phyloP scores from a whole-genome alignment of 1,284 basidiomycete genomes.

The Peniophora sp. region DNA sequence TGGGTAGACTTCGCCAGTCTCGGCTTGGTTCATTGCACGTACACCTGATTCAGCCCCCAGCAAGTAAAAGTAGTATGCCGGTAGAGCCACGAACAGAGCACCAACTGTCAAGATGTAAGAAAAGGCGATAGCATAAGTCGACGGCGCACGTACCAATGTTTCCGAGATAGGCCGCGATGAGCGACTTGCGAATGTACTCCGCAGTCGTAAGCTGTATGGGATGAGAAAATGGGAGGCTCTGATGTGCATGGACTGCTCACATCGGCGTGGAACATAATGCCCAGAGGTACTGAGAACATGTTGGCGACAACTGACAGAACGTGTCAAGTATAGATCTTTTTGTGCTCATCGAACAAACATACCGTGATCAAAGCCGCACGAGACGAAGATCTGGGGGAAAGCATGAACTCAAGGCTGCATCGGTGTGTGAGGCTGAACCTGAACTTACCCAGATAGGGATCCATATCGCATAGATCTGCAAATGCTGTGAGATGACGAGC shows the following conservation, averaged over 20 bases:
- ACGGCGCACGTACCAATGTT: slow-evolving; percentile 32
- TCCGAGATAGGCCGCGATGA: slow-evolving; percentile 62
- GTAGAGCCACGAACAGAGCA: slow-evolving; percentile 54
- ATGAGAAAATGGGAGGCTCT: not conserved
- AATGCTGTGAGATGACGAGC: not conserved
- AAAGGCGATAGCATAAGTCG: no score
- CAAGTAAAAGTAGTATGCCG: slow-evolving; percentile 55
- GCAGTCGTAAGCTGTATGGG: slow-evolving; percentile 40
- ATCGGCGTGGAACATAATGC: slow-evolving; percentile 65
- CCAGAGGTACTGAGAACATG: slow-evolving; percentile 67
- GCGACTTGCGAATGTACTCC: slow-evolving; percentile 64
- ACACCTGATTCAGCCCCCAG: slow-evolving; percentile 3
- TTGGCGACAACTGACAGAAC: slow-evolving; percentile 48
- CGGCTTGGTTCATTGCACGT: no score
- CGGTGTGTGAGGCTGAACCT: not conserved
- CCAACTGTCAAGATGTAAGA: slow-evolving; percentile 29
- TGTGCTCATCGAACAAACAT: slow-evolving; percentile 10
- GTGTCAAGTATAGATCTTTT: not conserved
- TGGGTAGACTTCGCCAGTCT: no score
- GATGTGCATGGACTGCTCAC: slow-evolving; percentile 27
- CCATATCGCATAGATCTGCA: slow-evolving; percentile 58
- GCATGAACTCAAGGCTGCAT: no score
- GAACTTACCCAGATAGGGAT: slow-evolving; percentile 64
- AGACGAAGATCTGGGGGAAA: slow-evolving; percentile 51
- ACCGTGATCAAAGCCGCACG: slow-evolving; percentile 70